Percentiles rank a stretch among this genome's conserved stretches.
Evolutionary conservation across 2,329 filamentous ascomycete genomes (phyloP).

Genomic region (Nectriaceae sp.): DNA sequence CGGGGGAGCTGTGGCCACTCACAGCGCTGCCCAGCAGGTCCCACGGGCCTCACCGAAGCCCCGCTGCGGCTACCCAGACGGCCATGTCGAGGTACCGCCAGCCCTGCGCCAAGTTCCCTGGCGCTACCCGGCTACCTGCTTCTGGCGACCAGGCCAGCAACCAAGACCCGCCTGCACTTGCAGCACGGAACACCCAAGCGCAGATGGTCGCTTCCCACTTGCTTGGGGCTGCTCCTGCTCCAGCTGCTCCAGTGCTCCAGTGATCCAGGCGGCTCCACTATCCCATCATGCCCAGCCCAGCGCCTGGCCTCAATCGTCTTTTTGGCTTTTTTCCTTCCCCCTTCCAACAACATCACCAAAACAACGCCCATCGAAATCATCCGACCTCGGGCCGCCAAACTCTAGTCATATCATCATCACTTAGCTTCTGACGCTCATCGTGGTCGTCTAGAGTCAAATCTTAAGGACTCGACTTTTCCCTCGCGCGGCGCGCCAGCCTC

Average conservation of each 20-base stretch:
- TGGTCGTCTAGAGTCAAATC: too few species aligned
- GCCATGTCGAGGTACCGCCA: slow-evolving; percentile 5
- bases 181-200: too few species aligned
- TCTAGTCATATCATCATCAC: slow-evolving; percentile 6
- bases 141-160: slow-evolving; percentile 8
- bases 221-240: not conserved
- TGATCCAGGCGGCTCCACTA: slow-evolving; percentile 24
- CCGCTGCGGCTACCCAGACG: not conserved
- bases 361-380: slow-evolving; percentile 18
- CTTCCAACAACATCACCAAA: slow-evolving; percentile 30
- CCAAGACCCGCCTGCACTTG: too few species aligned
- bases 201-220: too few species aligned
- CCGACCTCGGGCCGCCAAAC: slow-evolving; percentile 10
- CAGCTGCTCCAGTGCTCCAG: not conserved
- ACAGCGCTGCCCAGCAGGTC: too few species aligned
- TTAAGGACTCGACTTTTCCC: slow-evolving; percentile 8
- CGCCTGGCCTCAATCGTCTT: slow-evolving; percentile 16
- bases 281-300: slow-evolving; percentile 15
- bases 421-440: too few species aligned
- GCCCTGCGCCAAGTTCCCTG: slow-evolving; percentile 22
- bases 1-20: not conserved
- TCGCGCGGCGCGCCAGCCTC: slow-evolving; percentile 17
- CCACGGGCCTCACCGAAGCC: not conserved
- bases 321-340: slow-evolving; percentile 29
- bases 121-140: slow-evolving; percentile 10